Conservation (phyloP, 768 basidiomycete genomes). For the Amanita muscaria region DNA sequence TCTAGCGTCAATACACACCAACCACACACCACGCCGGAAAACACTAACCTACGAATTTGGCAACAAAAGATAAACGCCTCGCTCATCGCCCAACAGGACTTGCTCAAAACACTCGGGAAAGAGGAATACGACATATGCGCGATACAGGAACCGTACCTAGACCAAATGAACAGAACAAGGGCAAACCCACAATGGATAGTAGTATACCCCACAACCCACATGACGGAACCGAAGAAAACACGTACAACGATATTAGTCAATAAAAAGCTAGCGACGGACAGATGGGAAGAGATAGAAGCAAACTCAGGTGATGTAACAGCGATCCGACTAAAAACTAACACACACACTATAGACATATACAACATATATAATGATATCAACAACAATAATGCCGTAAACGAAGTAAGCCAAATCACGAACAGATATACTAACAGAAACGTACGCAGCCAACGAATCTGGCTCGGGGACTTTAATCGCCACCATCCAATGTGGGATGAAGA, state of each 20-base stretch:
- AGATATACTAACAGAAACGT: no score
- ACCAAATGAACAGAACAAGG: not conserved
- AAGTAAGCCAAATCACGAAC: not conserved
- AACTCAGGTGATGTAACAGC: not conserved
- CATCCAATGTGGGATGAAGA: conserved; percentile 29
- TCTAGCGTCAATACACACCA: no score
- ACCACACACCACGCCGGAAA: not conserved
- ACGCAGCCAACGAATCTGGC: conserved; percentile 19
- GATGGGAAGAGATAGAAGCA: not conserved
- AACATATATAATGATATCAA: not conserved
- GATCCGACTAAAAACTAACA: not conserved
- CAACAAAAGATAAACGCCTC: not conserved
- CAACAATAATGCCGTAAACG: not conserved
- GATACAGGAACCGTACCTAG: not conserved
- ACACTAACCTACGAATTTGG: not conserved
- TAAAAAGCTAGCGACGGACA: no score
- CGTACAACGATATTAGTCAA: no score
- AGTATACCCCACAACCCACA: no score
- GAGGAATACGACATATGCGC: not conserved
- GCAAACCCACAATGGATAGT: not conserved
- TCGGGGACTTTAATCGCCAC: conserved; percentile 34
- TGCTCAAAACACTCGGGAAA: not conserved
- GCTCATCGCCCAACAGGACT: not conserved
- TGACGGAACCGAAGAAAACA: no score
- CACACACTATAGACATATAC: not conserved